These are phyloP conservation scores for Aspergillus sp. DNA, from an alignment of 2,329 filamentous ascomycete genomes.

Conservation along the genomic window DNA sequence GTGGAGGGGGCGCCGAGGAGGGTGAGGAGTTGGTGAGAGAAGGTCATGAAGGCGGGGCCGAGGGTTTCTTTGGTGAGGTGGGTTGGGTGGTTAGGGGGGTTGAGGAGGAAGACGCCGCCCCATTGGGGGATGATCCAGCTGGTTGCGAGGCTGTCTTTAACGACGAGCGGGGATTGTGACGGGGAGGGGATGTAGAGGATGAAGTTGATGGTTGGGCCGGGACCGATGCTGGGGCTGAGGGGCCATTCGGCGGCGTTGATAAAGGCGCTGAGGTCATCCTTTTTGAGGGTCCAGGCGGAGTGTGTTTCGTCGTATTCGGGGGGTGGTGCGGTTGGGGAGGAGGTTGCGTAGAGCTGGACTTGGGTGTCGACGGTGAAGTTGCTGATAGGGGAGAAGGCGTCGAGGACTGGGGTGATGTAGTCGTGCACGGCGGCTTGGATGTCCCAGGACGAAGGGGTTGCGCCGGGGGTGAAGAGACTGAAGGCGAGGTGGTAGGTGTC, in stretches of 20 bases:
- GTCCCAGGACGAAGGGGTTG: constrained; percentile 83
- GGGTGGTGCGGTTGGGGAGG: constrained; percentile 62
- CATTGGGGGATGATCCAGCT: constrained; percentile 97
- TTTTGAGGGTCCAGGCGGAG: constrained; percentile 70
- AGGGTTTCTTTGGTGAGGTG: constrained; percentile 67
- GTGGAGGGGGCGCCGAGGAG: constrained; percentile 81
- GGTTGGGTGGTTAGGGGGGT: constrained; percentile 45
- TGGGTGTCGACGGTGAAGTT: constrained; percentile 97
- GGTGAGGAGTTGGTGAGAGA: constrained; percentile 85
- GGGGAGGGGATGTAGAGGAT: constrained; percentile 84
- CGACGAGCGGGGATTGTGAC: constrained; percentile 59
- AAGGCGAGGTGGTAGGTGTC: constrained; percentile 95
- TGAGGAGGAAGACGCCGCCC: constrained; percentile 76
- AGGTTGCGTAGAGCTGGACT: constrained; percentile 84
- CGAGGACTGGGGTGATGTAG: constrained; percentile 79
- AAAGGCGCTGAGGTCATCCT: constrained; percentile 88
- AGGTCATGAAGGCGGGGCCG: constrained; percentile 79
- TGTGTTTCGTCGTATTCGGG: constrained; percentile 56
- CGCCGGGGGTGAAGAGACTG: constrained; percentile 83
- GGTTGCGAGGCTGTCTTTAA: constrained; percentile 62
- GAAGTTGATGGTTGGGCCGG: constrained; percentile 93
- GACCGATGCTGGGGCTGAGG: constrained; percentile 87
- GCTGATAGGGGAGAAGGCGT: constrained; percentile 78
- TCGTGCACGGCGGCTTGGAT: constrained; percentile 78
- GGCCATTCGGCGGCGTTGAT: constrained; percentile 99